Evolutionary conservation across 2,329 filamentous ascomycete genomes (phyloP).

Genomic region (Phialophora verrucosa): DNA sequence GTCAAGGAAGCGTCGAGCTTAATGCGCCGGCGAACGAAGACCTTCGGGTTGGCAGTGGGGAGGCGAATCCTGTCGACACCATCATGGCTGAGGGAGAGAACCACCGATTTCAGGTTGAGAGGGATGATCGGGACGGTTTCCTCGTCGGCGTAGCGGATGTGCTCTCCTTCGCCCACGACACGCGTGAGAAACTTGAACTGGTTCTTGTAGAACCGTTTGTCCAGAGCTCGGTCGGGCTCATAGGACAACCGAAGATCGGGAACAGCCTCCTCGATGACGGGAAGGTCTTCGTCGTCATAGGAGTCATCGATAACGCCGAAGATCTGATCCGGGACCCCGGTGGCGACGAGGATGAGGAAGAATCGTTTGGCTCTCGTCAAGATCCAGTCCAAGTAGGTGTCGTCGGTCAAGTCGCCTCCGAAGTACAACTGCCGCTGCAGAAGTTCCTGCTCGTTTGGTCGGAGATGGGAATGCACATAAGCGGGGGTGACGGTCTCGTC

Average conservation of each 20-base stretch:
- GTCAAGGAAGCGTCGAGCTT: conserved; percentile 48
- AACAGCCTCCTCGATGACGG: conserved; percentile 61
- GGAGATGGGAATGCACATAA: conserved; percentile 47
- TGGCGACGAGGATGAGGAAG: conserved; percentile 64
- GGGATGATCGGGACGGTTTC: conserved; percentile 66
- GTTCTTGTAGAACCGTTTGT: conserved; percentile 63
- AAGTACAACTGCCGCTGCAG: conserved; percentile 46
- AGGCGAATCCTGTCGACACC: conserved; percentile 51
- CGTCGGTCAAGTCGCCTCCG: conserved; percentile 53
- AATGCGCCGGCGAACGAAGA: conserved; percentile 49
- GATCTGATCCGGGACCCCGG: conserved; percentile 67
- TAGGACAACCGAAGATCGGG: conserved; percentile 59
- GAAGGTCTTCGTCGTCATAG: conserved; percentile 67
- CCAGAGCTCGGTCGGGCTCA: conserved; percentile 57
- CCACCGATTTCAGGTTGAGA: conserved; percentile 54
- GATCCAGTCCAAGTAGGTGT: conserved; percentile 68
- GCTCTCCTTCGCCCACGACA: conserved; percentile 60
- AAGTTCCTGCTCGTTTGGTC: conserved; percentile 44
- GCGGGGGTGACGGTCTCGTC: conserved; percentile 50
- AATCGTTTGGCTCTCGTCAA: conserved; percentile 62
- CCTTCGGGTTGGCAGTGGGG: conserved; percentile 38
- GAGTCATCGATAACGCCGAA: conserved; percentile 66
- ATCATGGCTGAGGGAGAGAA: conserved; percentile 46
- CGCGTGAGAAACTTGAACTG: conserved; percentile 66
- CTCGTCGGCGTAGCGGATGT: conserved; percentile 64